A percentile compares a stretch with the other conserved stretches of the same genome.
Evolutionary conservation across 2,329 filamentous ascomycete genomes (phyloP).

Genomic region (Alternaria brassicicola): DNA sequence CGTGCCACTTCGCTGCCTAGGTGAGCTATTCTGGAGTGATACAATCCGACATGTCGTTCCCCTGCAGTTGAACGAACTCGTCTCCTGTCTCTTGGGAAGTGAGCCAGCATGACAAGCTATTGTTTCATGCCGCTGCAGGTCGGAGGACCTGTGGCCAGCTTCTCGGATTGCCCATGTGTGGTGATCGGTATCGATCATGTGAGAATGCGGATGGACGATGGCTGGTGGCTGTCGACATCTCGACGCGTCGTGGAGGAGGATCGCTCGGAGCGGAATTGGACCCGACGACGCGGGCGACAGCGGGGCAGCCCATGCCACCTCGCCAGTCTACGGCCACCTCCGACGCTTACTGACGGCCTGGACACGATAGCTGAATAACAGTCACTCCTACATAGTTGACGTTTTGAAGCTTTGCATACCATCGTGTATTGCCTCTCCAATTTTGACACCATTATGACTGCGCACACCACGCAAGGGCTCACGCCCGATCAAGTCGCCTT

Average conservation of each 20-base stretch:
- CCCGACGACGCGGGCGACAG: constrained; percentile 11
- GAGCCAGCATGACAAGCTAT: background rate
- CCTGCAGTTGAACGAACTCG: background rate
- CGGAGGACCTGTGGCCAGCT: background rate
- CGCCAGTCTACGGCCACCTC: constrained; percentile 27
- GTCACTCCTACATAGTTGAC: background rate
- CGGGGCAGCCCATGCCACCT: constrained; percentile 11
- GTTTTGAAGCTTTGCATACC: background rate
- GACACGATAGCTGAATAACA: background rate
- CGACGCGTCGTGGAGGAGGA: background rate
- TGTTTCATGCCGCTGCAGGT: background rate
- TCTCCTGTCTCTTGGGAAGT: background rate
- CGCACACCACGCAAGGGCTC: constrained; percentile 59
- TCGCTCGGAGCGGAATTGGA: background rate
- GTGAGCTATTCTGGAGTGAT: background rate
- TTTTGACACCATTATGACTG: constrained; percentile 19
- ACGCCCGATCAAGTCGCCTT: constrained; percentile 71
- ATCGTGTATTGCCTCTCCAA: background rate
- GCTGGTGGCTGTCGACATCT: background rate
- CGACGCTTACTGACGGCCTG: constrained; percentile 22
- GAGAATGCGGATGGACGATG: background rate
- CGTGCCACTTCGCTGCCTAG: background rate
- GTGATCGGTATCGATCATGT: background rate
- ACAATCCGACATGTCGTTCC: background rate
- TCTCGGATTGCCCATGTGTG: background rate